A percentile compares a stretch with the other conserved stretches of the same genome.
These are phyloP conservation scores for Yarrowia galli DNA, from an alignment of 1,139 yeast species.

Conservation along the genomic window DNA sequence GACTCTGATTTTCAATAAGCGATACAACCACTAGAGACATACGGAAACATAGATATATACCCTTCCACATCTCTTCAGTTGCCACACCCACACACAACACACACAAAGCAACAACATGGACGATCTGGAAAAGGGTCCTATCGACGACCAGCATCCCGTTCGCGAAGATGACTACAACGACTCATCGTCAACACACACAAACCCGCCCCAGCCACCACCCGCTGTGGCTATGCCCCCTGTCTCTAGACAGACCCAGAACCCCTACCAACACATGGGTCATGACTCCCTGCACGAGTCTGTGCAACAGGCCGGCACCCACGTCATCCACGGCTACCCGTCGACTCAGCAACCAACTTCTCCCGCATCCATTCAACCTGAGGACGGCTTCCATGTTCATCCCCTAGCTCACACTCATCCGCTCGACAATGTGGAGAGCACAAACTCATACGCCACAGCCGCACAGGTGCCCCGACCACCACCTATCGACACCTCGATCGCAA, in stretches of 20 bases:
- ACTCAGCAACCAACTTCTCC: constrained; percentile 7
- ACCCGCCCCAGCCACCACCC: constrained; percentile 34
- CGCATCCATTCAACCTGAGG: constrained; percentile 24
- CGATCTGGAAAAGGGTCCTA: constrained; percentile 29
- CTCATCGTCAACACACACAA: constrained; percentile 13
- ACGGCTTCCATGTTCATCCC: constrained; percentile 19
- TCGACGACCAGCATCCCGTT: not conserved
- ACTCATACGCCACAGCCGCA: constrained; percentile 18
- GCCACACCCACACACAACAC: not conserved
- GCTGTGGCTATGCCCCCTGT: constrained; percentile 7
- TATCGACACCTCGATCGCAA: constrained; percentile 12
- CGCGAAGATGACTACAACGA: constrained; percentile 4
- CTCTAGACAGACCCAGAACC: constrained; percentile 32
- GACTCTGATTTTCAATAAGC: not conserved
- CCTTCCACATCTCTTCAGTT: not conserved
- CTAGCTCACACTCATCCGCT: constrained; percentile 9
- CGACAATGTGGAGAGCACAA: constrained; percentile 10
- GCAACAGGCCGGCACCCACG: constrained; percentile 8
- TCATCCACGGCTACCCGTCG: constrained; percentile 6
- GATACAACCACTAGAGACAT: not conserved
- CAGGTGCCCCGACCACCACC: constrained; percentile 16
- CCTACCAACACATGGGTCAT: constrained; percentile 16
- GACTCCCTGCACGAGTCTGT: constrained; percentile 7
- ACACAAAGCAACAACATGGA: constrained; percentile 1
- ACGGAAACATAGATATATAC: not conserved